These are phyloP conservation scores for Hirschioporus abietinus DNA, from an alignment of 768 basidiomycete species.

Conservation along the genomic window DNA sequence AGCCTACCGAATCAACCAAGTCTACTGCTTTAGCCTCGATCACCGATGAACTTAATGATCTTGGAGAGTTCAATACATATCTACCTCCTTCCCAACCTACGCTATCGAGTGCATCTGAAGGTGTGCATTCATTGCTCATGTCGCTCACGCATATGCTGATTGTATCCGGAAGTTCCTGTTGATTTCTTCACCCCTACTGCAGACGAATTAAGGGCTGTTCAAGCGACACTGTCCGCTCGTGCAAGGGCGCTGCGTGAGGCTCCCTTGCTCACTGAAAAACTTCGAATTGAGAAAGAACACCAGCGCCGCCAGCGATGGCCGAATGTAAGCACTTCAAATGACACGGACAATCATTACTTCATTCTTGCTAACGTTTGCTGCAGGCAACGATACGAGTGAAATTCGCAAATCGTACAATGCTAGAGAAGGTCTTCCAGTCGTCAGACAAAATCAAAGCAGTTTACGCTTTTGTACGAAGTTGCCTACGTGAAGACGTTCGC, in stretches of 20 bases:
- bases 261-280: conserved; percentile 61
- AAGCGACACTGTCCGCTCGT: conserved; percentile 54
- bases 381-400: conserved; percentile 82
- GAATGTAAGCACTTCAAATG: conserved; percentile 37
- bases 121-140: not conserved
- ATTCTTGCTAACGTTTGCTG: not conserved
- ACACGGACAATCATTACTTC: not conserved
- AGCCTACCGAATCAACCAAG: not conserved
- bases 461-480: conserved; percentile 76
- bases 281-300: conserved; percentile 57
- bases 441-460: conserved; percentile 74
- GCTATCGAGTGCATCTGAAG: conserved; percentile 7
- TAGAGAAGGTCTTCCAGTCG: conserved; percentile 77
- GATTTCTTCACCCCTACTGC: conserved; percentile 69
- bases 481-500: conserved; percentile 69
- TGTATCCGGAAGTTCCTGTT: conserved; percentile 49
- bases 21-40: not conserved
- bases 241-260: conserved; percentile 61
- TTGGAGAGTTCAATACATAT: conserved; percentile 41
- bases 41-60: not conserved
- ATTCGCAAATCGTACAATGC: conserved; percentile 75
- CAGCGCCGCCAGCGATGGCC: conserved; percentile 68
- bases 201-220: conserved; percentile 65
- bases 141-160: conserved; percentile 29
- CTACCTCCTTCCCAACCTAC: conserved; percentile 33